Evolutionary conservation across 371 early-diverging fungal species (phyloP), one percentile per base, ranked within the genome.

Genomic region (Mortierella sp.): DNA sequence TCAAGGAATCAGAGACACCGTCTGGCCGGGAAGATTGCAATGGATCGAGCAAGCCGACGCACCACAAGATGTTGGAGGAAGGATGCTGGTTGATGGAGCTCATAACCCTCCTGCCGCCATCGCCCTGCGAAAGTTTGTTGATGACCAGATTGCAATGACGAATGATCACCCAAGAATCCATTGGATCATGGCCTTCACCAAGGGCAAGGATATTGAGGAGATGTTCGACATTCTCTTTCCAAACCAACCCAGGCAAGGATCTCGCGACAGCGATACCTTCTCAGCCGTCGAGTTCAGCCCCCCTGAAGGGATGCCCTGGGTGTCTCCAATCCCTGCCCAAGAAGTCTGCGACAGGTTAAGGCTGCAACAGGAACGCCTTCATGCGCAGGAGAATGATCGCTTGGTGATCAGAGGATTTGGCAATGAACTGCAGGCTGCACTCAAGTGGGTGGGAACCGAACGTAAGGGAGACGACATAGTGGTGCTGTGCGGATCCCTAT

Each of bases 251-350:
- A 41, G 19, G 2, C 24, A 34, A 9, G 8, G 14, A 7, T 21
- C 5, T 17, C 8, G 16, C 82, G 4, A 93, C 92, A 68, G 83
- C 2, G 94, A 95, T 70, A 50, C 65, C 8, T 72, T 95, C 13
- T 82, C 83, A 69, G 79, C 88, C 4, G 90, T 91, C 0, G 84
- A 86, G 10, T 97, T 96, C 68, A 81, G 86, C 19, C 82, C 83
- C 54, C 94, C 95, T 5, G 86, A 85, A 22, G 92, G 87, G 0
- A 97, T 97, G 96, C 91, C 94, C 3, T 97, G 96, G 96, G 85
- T 96, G 41, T 60, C 80, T 2, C 82, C 84, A 39, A 81, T 79
- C 6, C 56, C 60, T 1, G 82, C 91, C 0, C 51, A 25, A 3
- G 84, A 81, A 27, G 45, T 73, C 6, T 59, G 67, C 21, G 31